Conservation (phyloP, 2,329 filamentous ascomycete genomes). For the Calonectria naviculata region DNA sequence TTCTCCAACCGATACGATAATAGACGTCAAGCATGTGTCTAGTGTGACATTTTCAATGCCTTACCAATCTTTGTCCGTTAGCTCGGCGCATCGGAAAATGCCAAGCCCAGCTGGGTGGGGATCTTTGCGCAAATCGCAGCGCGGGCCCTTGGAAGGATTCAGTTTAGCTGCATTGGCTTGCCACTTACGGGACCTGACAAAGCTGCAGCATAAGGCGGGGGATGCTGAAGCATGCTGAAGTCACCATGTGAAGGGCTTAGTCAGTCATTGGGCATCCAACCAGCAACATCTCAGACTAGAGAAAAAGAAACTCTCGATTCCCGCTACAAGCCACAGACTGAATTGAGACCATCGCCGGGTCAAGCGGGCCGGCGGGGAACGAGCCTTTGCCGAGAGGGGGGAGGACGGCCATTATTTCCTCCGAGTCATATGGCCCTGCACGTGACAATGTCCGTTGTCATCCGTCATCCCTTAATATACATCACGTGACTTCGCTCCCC, state of each 20-base stretch:
- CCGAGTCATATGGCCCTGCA: background rate
- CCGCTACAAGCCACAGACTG: background rate
- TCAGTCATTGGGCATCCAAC: slow-evolving; percentile 14
- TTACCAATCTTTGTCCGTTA: slow-evolving; percentile 16
- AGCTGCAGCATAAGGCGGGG: slow-evolving; percentile 4
- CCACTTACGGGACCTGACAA: slow-evolving; percentile 15
- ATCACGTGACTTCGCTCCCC: slow-evolving; percentile 21
- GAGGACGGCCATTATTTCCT: background rate
- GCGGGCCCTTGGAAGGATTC: background rate
- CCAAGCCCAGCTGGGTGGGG: slow-evolving; percentile 27
- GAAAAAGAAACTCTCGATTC: background rate
- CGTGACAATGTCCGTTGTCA: background rate
- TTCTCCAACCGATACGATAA: background rate
- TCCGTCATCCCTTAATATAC: background rate
- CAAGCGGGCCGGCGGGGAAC: background rate
- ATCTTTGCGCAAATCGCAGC: slow-evolving; percentile 5
- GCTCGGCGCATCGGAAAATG: slow-evolving; percentile 32
- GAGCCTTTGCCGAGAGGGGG: background rate
- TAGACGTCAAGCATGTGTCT: background rate
- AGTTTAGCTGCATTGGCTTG: slow-evolving; percentile 7
- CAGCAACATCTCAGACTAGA: background rate
- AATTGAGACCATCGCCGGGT: background rate
- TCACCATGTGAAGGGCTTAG: slow-evolving; percentile 9
- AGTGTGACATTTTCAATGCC: slow-evolving; percentile 8
- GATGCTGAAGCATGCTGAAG: slow-evolving; percentile 13